phyloP scores from a whole-genome alignment of 805 yeast genomes.

The Ogataea kodamae region DNA sequence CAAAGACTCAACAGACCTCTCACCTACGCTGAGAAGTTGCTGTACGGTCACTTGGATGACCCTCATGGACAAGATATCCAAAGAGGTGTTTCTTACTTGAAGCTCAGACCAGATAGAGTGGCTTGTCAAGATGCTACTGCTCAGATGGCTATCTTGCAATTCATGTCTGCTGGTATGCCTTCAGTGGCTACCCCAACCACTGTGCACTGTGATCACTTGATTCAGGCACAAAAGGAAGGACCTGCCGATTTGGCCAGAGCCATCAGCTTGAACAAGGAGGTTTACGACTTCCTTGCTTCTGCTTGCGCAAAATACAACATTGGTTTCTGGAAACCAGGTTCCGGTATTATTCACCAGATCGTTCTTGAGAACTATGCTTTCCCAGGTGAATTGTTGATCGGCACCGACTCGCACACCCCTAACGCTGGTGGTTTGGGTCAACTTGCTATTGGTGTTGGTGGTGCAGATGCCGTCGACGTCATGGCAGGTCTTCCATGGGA shows the following conservation, averaged over 20 bases:
- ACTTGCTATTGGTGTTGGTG: constrained; percentile 98
- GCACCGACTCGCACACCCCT: constrained; percentile 98
- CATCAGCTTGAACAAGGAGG: constrained; percentile 85
- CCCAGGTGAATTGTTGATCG: constrained; percentile 96
- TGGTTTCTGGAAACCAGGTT: constrained; percentile 99
- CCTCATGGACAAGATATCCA: constrained; percentile 72
- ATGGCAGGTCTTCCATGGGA: constrained; percentile 96
- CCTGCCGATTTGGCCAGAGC: constrained; percentile 77
- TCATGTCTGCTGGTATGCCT: constrained; percentile 93
- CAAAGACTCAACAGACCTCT: constrained; percentile 70
- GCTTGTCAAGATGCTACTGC: constrained; percentile 99
- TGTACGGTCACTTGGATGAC: constrained; percentile 86
- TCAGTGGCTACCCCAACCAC: constrained; percentile 90
- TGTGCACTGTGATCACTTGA: constrained; percentile 96
- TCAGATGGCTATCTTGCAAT: constrained; percentile 97
- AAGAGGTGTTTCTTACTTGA: constrained; percentile 88
- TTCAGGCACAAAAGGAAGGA: constrained; percentile 95
- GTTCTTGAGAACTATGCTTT: constrained; percentile 94
- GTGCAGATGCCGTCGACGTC: constrained; percentile 98
- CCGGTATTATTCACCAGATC: constrained; percentile 97
- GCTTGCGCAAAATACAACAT: constrained; percentile 95
- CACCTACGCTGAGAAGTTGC: constrained; percentile 90
- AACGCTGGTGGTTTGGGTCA: constrained; percentile 99
- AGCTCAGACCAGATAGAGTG: constrained; percentile 93
- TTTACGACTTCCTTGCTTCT: constrained; percentile 87